Base-by-base conservation (phyloP, 2,329 filamentous ascomycete species). In the Tolypocladium paradoxum region DNA sequence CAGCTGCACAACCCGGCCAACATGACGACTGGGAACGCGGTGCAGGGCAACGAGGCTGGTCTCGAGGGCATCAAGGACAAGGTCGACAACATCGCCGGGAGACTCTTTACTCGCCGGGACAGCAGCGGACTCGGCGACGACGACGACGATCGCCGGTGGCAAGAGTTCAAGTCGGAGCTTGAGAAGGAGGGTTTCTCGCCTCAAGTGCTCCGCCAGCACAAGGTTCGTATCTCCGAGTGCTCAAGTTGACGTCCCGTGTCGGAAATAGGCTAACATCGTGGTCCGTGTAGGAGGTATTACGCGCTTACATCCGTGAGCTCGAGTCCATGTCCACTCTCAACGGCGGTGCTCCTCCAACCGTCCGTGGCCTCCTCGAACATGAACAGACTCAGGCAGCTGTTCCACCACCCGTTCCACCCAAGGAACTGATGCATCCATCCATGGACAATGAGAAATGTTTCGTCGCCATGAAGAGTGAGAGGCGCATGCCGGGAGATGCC, bases 271-370 rank as follows among this genome's bases (percentile, higher is more conserved):
- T 45, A n/a, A 45, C 16, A 18, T 8, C 27, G 20, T 18, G 20
- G 12, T 27, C 18, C 18, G 9, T 51, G 53, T 54, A 84, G 81
- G 78, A 82, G 58, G 71, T 82, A 11, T 66, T 83, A 27, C 73
- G 79, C 56, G 79, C 81, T 22, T 83, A 84, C 60, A 82, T 84
- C 43, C 77, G 78, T 36, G 76, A 81, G 60, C 73, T 84, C 56
- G 77, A 82, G 56, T 73, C 78, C 40, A 70, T 75, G 52, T 69
- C 70, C 36, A 64, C 66, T n/a, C 62, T 68, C 14, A 70, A 71
- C 38, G 72, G 70, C 24, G 73, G 72, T 29, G 65, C 68, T 35
- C 73, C 73, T 14, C 76, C 77, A 3, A 76, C 76, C 2, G 72
- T 79, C 16, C 74, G 78, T 52, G 76, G 78, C 1, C 69, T 82